Percentiles rank a stretch among this genome's conserved stretches.
Evolutionary conservation across 2,329 filamentous ascomycete species (phyloP).

Genomic region (Aspergillus carbonarius): DNA sequence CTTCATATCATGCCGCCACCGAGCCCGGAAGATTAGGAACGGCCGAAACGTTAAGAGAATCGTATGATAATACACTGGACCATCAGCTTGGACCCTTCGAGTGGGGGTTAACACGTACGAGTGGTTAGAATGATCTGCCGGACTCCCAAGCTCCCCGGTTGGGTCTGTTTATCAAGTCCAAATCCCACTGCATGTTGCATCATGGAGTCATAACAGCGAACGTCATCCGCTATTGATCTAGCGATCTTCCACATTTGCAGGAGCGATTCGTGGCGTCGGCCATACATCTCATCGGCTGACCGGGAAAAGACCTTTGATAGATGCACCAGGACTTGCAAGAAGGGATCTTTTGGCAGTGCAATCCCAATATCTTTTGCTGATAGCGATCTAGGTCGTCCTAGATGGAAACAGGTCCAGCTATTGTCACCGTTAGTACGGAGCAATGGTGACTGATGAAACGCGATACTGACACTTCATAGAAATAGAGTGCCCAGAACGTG

Average conservation of each 20-base stretch:
- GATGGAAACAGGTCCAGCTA: slow-evolving; percentile 47
- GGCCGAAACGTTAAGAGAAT: slow-evolving; percentile 46
- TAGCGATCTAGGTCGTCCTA: slow-evolving; percentile 44
- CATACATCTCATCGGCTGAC: slow-evolving; percentile 44
- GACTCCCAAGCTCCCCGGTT: slow-evolving; percentile 41
- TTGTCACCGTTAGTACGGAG: background rate
- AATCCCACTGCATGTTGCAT: slow-evolving; percentile 32
- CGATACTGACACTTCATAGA: slow-evolving; percentile 44
- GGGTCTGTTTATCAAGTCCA: slow-evolving; percentile 37
- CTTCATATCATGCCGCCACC: slow-evolving; percentile 38
- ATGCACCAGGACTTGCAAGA: slow-evolving; percentile 37
- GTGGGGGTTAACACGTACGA: slow-evolving; percentile 27
- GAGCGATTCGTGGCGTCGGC: slow-evolving; percentile 41
- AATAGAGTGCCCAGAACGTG: slow-evolving; percentile 44
- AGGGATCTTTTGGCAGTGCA: slow-evolving; percentile 40
- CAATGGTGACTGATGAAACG: background rate
- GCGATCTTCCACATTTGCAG: slow-evolving; percentile 40
- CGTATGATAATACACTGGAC: slow-evolving; percentile 47
- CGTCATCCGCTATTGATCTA: slow-evolving; percentile 32
- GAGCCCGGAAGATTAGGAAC: slow-evolving; percentile 47
- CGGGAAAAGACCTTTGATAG: slow-evolving; percentile 44
- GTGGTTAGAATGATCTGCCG: slow-evolving; percentile 43
- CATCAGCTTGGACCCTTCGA: background rate
- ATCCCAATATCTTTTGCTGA: slow-evolving; percentile 39
- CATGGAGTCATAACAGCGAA: slow-evolving; percentile 27